Evolutionary conservation across 345 rosid species (phyloP).

Genomic region (Sisymbrium irio): DNA sequence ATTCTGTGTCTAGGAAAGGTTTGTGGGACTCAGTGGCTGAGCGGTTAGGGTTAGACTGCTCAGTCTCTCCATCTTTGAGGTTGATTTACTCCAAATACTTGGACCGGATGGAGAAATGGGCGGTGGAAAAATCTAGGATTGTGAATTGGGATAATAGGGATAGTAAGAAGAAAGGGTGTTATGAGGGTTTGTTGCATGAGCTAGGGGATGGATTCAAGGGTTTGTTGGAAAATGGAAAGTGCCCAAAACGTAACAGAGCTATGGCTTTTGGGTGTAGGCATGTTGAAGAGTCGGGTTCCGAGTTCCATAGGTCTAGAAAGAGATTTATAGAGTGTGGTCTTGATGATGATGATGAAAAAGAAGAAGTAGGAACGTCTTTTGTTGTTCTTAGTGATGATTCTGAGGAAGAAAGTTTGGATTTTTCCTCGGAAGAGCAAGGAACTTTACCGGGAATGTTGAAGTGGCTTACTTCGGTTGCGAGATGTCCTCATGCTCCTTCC

Average conservation of each 20-base stretch:
- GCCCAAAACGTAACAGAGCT: slow-evolving; percentile 27
- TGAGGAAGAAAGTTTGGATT: slow-evolving; percentile 9
- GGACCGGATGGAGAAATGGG: slow-evolving; percentile 53
- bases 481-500: slow-evolving; percentile 45
- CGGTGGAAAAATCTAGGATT: slow-evolving; percentile 27
- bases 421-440: slow-evolving; percentile 18
- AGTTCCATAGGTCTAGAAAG: slow-evolving; percentile 12
- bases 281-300: slow-evolving; percentile 12
- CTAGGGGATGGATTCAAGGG: slow-evolving; percentile 46
- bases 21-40: slow-evolving; percentile 54
- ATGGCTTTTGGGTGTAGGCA: slow-evolving; percentile 16
- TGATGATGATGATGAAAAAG: slow-evolving; percentile 29
- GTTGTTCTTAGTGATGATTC: slow-evolving; percentile 19
- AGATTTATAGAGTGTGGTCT: slow-evolving; percentile 1
- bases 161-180: slow-evolving; percentile 24
- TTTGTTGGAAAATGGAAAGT: slow-evolving; percentile 35
- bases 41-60: slow-evolving; percentile 48
- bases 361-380: slow-evolving; percentile 28
- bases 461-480: slow-evolving; percentile 63
- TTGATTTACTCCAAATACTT: slow-evolving; percentile 58
- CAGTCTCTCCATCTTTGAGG: slow-evolving; percentile 40
- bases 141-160: slow-evolving; percentile 30
- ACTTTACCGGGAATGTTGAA: slow-evolving; percentile 48
- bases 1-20: slow-evolving; percentile 45
- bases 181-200: slow-evolving; percentile 37